A percentile compares a stretch with the other conserved stretches of the same genome.
Evolutionary conservation across 371 early-diverging fungal species (phyloP).

Genomic region (Apophysomyces ossiformis): DNA sequence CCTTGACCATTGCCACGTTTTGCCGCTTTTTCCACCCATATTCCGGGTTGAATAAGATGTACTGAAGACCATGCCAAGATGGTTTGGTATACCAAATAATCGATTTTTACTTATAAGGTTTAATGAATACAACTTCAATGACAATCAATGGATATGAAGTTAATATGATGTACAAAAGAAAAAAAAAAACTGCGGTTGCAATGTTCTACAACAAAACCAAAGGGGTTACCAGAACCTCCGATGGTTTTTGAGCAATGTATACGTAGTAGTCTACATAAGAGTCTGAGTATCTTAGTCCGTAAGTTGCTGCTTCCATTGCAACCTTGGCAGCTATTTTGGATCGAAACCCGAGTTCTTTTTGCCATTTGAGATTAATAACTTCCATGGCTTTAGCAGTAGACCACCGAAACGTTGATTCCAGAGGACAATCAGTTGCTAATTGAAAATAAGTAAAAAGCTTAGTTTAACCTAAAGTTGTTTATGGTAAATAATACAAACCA

Average conservation of each 20-base stretch:
- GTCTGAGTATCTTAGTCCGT: not conserved
- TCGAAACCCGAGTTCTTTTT: constrained; percentile 4
- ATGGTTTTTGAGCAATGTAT: constrained; percentile 6
- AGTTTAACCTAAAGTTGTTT: no score
- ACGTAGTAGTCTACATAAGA: constrained; percentile 8
- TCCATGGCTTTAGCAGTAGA: constrained; percentile 2
- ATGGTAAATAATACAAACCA: not conserved
- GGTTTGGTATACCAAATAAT: no score
- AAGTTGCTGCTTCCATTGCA: not conserved
- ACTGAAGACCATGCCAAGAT: no score
- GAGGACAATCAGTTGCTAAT: constrained; percentile 2
- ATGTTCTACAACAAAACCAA: not conserved
- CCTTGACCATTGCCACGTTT: constrained; percentile 1
- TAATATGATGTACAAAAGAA: not conserved
- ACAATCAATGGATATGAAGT: not conserved
- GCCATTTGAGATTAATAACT: not conserved
- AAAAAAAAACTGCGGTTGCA: not conserved
- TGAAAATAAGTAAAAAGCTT: not conserved
- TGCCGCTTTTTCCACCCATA: not conserved
- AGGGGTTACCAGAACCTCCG: constrained; percentile 5
- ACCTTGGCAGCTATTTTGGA: constrained; percentile 6
- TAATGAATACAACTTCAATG: not conserved
- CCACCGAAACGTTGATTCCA: constrained; percentile 4
- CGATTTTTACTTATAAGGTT: not conserved
- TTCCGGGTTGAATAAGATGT: not conserved